phyloP scores from a whole-genome alignment of 345 rosid species.

The Xanthoceras sorbifolium region DNA sequence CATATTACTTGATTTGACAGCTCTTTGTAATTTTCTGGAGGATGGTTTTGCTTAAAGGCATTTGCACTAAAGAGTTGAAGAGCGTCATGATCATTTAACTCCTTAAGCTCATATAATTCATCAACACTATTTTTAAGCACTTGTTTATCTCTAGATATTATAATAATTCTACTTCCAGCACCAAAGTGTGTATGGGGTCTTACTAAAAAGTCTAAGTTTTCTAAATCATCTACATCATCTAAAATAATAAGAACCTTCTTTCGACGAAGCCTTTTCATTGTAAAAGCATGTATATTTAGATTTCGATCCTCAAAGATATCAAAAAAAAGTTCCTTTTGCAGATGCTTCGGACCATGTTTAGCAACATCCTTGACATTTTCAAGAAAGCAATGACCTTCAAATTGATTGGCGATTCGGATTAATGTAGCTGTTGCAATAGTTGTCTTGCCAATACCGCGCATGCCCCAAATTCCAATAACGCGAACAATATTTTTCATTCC shows the following conservation, averaged over 20 bases:
- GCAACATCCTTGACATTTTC: constrained; percentile 31
- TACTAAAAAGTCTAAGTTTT: neutral
- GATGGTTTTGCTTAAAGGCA: constrained; percentile 2
- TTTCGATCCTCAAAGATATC: neutral
- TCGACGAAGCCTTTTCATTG: neutral
- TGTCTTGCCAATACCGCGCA: constrained; percentile 40
- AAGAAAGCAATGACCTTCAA: constrained; percentile 34
- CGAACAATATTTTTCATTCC: neutral
- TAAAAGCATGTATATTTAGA: neutral
- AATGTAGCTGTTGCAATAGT: constrained; percentile 35
- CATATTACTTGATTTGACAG: neutral
- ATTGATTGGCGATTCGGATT: constrained; percentile 20
- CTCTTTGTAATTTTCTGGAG: neutral
- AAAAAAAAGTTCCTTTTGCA: constrained; percentile 14
- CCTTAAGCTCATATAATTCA: neutral
- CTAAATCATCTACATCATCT: constrained; percentile 16
- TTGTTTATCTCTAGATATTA: constrained; percentile 17
- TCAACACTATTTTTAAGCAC: neutral
- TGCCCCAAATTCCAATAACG: constrained; percentile 31
- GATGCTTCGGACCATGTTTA: neutral
- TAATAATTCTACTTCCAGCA: constrained; percentile 15
- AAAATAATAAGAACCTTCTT: constrained; percentile 18
- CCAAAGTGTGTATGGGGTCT: neutral
- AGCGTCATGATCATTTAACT: neutral
- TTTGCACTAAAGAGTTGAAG: constrained; percentile 2